phyloP scores from a whole-genome alignment of 2,329 filamentous ascomycete species.

The Penicillium sp. region DNA sequence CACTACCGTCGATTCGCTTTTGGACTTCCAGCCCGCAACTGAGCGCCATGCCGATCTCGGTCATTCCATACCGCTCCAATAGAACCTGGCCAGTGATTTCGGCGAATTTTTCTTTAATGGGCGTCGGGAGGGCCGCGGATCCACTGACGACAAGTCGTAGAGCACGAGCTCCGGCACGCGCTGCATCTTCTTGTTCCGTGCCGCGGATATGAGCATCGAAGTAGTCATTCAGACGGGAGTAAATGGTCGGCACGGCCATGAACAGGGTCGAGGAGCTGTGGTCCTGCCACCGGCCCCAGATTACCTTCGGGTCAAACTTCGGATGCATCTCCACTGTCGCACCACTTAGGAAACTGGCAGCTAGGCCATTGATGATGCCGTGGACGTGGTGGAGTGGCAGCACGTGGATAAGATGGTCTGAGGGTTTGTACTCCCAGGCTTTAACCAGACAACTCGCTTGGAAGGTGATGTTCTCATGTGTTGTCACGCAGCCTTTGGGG shows the following conservation, averaged over 20 bases:
- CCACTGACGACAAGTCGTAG: constrained; percentile 37
- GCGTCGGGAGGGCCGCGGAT: constrained; percentile 37
- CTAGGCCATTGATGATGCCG: constrained; percentile 44
- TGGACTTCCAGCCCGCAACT: constrained; percentile 38
- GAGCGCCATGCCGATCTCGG: constrained; percentile 44
- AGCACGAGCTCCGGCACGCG: constrained; percentile 27
- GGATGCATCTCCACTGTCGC: constrained; percentile 43
- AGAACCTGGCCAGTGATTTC: constrained; percentile 38
- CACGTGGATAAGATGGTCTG: constrained; percentile 43
- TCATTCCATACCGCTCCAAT: constrained; percentile 45
- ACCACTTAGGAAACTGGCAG: constrained; percentile 41
- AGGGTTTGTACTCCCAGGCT: constrained; percentile 25
- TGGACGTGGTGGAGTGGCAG: constrained; percentile 46
- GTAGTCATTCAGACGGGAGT: constrained; percentile 42
- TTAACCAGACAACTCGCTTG: constrained; percentile 26
- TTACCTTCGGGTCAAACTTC: constrained; percentile 37
- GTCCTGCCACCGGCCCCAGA: constrained; percentile 42
- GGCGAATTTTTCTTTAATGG: constrained; percentile 35
- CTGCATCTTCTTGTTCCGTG: constrained; percentile 26
- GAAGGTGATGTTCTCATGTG: constrained; percentile 35
- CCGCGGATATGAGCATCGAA: constrained; percentile 34
- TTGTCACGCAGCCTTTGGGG: constrained; percentile 39
- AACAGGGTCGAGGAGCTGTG: constrained; percentile 40
- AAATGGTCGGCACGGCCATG: constrained; percentile 46
- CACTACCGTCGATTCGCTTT: constrained; percentile 40